Base-by-base conservation (phyloP, 2,329 filamentous ascomycete species). In the Colletotrichum siamense region DNA sequence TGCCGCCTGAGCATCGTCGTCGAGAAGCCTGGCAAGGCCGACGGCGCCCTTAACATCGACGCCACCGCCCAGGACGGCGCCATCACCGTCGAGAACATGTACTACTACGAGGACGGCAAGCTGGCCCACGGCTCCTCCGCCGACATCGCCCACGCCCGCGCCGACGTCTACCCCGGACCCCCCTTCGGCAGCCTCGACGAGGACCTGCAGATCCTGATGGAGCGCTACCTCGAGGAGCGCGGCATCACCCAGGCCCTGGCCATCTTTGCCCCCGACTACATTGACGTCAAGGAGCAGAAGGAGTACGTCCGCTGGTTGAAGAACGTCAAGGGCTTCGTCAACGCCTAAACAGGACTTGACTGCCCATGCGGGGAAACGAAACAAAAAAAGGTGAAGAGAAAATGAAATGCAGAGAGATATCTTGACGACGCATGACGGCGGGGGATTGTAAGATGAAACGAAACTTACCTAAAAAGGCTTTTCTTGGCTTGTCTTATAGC, bases 231-330 rank as follows among this genome's bases (percentile, higher is more conserved):
- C 78, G 96, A 98, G 86, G 97, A 98, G 91, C 92, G 97, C 81
- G 97, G 96, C 79, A 92, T 99, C 86, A 95, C 96, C 82, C 93
- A 94, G 81, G 92, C 94, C 75, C 91, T 99, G 81, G 96, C 96
- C 70, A 88, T 96, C 80, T 98, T 99, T 86, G 94, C 98, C 61
- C 95, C 96, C 49, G 96, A 99, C 85, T 99, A 98, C 88, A 96
- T 99, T 83, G 96, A 99, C 84, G 92, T 95, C 87, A 99, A 99
- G 93, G 97, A 99, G 92, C 96, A 99, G 92, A 94, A 93, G 88
- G 97, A 99, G 91, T 99, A 99, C 86, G 88, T 98, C 77, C 88
- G 91, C 79, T 99, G 98, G 97, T 89, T 99, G 85, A 91, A 93
- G 85, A 95, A 94, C 83, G 91, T 98, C 86, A 97, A 96, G 92